Base-by-base conservation (phyloP, 2,329 filamentous ascomycete genomes). In the Scedosporium aurantiacum region DNA sequence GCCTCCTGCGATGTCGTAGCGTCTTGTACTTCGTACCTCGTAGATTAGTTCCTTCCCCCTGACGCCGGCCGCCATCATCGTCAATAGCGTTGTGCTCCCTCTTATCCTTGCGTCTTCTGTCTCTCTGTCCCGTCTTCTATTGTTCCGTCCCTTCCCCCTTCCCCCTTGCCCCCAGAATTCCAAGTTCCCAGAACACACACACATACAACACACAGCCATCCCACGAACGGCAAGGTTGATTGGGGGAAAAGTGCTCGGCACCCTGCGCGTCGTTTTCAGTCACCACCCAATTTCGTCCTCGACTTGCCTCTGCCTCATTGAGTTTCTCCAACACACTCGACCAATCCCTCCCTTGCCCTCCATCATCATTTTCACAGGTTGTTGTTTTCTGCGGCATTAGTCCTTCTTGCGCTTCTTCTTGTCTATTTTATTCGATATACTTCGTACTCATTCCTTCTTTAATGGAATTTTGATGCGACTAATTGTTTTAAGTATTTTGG, bases 401-500 rank as follows among this genome's bases (percentile, higher is more conserved):
- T 56, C 23, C 21, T 8, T 56, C 37, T 23, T 43, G 14, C 21
- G 23, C n/a, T 52, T 41, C 43, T 56, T 41, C 27, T 47, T 28
- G 47, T 63, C 28, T 40, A 21, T 52, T 57, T 52, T 45, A 64
- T 57, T 57, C 25, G 47, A 56, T 37, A 56, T 50, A 23, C n/a
- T n/a, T n/a, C n/a, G n/a, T n/a, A n/a, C n/a, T 28, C 47, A 8
- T 54, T n/a, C 59, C 28, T 41, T 56, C 32, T 27, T 32, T 52
- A 40, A 47, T 56, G 47, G 37, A 57, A 54, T 25, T 23, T 54
- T 27, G n/a, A 57, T 57, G 28, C 23, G 14, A 28, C 55, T 57
- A 37, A 40, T 54, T 27, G 23, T 5, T 5, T 6, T 10, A 37
- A 37, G 32, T 54, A 57, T 6, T 14, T 57, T 37, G 55, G 55